Evolutionary conservation across 2,329 filamentous ascomycete species (phyloP), one percentile per base, ranked within the genome.

Genomic region (Intubia oerlemansii): DNA sequence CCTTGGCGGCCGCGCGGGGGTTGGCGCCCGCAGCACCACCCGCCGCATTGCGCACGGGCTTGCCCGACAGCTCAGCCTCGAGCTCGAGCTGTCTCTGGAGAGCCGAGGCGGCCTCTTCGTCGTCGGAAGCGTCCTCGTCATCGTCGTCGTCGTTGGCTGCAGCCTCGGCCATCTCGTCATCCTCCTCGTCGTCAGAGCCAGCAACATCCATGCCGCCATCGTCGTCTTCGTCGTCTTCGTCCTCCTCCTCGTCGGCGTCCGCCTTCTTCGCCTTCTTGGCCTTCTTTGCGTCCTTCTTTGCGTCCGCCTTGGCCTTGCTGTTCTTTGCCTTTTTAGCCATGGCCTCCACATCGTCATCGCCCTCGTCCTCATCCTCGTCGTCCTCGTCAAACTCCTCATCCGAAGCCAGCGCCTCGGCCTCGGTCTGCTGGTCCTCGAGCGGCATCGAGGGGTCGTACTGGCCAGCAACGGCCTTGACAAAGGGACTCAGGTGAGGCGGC

Each of bases 401-500:
- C 25, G 66, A 69, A 30, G 69, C 65, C 30, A 90, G 63, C 8
- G 77, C 81, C 53, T 93, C 84, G 10, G 68, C 78, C 46, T 88
- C 82, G 13, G 73, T 69, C 51, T 93, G 77, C 50, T 93, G 85
- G 36, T 85, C 81, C 35, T 76, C 81, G 31, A 95, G 59, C 20
- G 80, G 68, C 34, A 79, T 60, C 12, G 78, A 88, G 25, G 88
- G 88, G 48, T 98, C 88, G 48, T 98, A 98, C 42, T 75, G 75
- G 33, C 84, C 84, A 46, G 76, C 75, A 34, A 73, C 76, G 36
- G 68, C 63, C 61, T 84, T 85, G 38, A 95, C 82, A 62, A 91
- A 98, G 16, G 88, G 88, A 50, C 84, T 95, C 41, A 98, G 53
- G 60, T 98, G 88, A 10, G 88, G 88, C 14, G 88, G 88, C 18